phyloP scores from a whole-genome alignment of 208 protist genomes.

The Sergeia podlipaevii region DNA sequence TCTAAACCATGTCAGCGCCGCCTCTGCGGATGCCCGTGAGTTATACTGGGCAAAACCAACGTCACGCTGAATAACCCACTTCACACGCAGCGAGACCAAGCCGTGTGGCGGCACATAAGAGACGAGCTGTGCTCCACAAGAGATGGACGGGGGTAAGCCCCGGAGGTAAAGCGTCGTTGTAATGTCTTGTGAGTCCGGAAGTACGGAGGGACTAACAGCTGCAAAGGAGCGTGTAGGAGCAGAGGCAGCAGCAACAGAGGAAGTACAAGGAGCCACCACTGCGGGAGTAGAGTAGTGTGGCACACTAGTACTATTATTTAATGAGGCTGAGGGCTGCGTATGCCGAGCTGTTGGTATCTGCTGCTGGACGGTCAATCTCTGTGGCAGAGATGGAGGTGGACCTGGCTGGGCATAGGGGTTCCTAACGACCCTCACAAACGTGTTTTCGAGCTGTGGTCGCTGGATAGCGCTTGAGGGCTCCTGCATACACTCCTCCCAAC shows the following conservation, averaged over 20 bases:
- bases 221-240: not conserved
- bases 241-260: not conserved
- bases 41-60: slow-evolving; percentile 64
- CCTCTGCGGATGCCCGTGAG: slow-evolving; percentile 16
- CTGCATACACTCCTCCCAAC: too few species aligned
- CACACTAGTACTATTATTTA: not conserved
- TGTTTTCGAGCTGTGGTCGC: too few species aligned
- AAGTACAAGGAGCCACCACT: not conserved
- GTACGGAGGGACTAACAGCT: not conserved
- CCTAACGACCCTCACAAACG: too few species aligned
- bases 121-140: slow-evolving; percentile 30
- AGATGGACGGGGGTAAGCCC: slow-evolving; percentile 30
- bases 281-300: not conserved
- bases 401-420: too few species aligned
- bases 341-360: too few species aligned
- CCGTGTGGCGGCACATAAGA: slow-evolving; percentile 50
- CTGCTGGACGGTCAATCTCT: too few species aligned
- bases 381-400: not conserved
- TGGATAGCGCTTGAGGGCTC: too few species aligned
- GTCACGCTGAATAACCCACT: slow-evolving; percentile 28
- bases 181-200: not conserved
- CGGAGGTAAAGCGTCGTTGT: slow-evolving; percentile 48
- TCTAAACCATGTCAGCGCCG: slow-evolving; percentile 57
- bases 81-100: slow-evolving; percentile 37
- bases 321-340: not conserved